These are phyloP conservation scores for Nowakowskiella sp. DNA, from an alignment of 192 early-diverging fungal species.

Conservation along the genomic window DNA sequence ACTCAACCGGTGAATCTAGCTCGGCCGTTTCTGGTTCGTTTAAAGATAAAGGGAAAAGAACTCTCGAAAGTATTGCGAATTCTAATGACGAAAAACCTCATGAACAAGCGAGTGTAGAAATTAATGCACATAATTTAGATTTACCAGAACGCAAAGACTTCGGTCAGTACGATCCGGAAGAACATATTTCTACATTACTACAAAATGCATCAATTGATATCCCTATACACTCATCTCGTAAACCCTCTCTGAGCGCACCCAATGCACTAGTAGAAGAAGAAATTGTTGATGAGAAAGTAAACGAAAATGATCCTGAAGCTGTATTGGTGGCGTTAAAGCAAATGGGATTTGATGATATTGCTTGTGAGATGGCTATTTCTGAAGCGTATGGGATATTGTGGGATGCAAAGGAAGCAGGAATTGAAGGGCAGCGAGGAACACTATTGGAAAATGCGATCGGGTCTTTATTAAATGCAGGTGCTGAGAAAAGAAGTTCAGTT, in stretches of 20 bases:
- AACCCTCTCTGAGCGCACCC: neutral
- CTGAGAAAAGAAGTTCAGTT: constrained; percentile 2
- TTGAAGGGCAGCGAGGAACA: neutral
- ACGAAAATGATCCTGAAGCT: constrained; percentile 16
- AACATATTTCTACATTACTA: too few relatives aligned
- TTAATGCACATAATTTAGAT: too few relatives aligned
- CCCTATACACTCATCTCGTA: neutral
- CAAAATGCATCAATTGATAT: neutral
- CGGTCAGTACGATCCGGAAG: too few relatives aligned
- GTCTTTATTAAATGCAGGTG: constrained; percentile 18
- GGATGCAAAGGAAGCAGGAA: neutral
- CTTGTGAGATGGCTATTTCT: constrained; percentile 15
- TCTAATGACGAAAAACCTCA: too few relatives aligned
- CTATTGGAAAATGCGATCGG: constrained; percentile 15
- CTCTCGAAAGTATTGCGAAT: too few relatives aligned
- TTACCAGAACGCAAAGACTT: too few relatives aligned
- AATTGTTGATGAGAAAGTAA: neutral
- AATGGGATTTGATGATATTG: constrained; percentile 26
- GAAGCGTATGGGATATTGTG: constrained; percentile 7
- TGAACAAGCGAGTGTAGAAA: too few relatives aligned
- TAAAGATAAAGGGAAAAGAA: too few relatives aligned
- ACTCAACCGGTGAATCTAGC: too few relatives aligned
- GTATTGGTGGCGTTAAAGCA: constrained; percentile 16
- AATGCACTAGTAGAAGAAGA: neutral
- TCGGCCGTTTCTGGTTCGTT: too few relatives aligned